Base-by-base conservation (phyloP, 73 alveolate genomes). In the Symbiodinium pilosum region DNA sequence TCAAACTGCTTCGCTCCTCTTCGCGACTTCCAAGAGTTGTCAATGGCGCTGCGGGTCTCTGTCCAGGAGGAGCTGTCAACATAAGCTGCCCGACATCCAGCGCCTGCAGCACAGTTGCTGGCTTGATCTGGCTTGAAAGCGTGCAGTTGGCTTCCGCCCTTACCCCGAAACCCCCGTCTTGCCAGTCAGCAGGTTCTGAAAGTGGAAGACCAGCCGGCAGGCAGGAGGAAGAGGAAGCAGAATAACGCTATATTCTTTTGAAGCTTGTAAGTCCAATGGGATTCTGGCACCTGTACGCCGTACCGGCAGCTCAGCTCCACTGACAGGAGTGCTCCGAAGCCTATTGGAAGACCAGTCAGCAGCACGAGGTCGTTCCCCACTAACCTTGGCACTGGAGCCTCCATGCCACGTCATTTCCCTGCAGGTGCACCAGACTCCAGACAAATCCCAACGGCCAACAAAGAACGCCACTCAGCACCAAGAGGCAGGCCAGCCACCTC, bases 31-130 rank as follows among this genome's bases (percentile, higher is more conserved):
- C 86, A 28, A 32, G 26, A 26, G 95, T 34, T 68, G 41, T 36
- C 87, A 91, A 32, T n/a, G 97, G 97, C 9, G 97, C 40, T 3
- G 89, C 75, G 18, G 97, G 83, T 1, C 39, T 30, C 30, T 32
- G 52, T 11, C 97, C 97, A 4, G 97, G 97, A 8, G 88, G 30
- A 30, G 97, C 87, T 7, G 52, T 42, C 42, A 91, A 68, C 30
- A 88, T 18, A n/a, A 91, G 21, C 42, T 42, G 81, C 32, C 97
- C 97, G 11, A 68, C 97, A 91, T 91, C 97, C 32, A 91, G 43
- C 47, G 88, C 51, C 97, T 91, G 87, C 52, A 28, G 69, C n/a
- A 51, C 16, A 32, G 6, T 14, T 47, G 59, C 59, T 14, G n/a
- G n/a, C n/a, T n/a, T n/a, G n/a, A n/a, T n/a, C n/a, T n/a, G n/a